Conservation (phyloP, 129 eudicot species). For the Cynara cardunculus region DNA sequence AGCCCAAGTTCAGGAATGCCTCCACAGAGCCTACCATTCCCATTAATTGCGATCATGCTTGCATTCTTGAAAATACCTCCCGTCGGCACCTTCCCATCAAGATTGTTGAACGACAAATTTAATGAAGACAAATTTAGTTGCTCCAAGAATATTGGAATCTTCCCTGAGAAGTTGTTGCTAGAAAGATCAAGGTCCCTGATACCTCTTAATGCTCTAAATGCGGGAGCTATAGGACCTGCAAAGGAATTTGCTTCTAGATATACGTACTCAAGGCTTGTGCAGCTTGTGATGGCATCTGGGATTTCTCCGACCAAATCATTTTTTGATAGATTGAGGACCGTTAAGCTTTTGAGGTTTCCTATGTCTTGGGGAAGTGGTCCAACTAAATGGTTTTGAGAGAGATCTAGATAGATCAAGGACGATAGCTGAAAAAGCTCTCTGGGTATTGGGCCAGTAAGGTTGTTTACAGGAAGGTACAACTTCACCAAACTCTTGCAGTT, state of each 20-base stretch:
- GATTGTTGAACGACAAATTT: slow-evolving; percentile 30
- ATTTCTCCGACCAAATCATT: slow-evolving; percentile 26
- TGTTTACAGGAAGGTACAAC: slow-evolving; percentile 22
- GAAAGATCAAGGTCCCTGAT: slow-evolving; percentile 27
- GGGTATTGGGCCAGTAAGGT: slow-evolving; percentile 32
- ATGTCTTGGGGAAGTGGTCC: slow-evolving; percentile 34
- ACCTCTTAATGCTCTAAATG: slow-evolving; percentile 19
- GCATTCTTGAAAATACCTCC: slow-evolving; percentile 28
- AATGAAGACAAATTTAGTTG: slow-evolving; percentile 19
- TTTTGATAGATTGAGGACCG: slow-evolving; percentile 7
- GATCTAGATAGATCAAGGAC: slow-evolving; percentile 6
- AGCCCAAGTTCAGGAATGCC: slow-evolving; percentile 28
- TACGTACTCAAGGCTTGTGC: slow-evolving; percentile 25
- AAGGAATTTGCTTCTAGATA: slow-evolving; percentile 18
- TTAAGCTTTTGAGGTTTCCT: slow-evolving; percentile 28
- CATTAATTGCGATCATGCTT: slow-evolving; percentile 19
- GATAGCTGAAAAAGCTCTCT: slow-evolving; percentile 20
- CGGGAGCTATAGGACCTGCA: slow-evolving; percentile 20
- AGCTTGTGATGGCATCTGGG: slow-evolving; percentile 25
- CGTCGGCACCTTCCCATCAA: slow-evolving; percentile 35
- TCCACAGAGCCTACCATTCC: slow-evolving; percentile 33
- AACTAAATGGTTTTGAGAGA: slow-evolving; percentile 24
- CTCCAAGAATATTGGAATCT: slow-evolving; percentile 34
- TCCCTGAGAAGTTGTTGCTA: slow-evolving; percentile 28
- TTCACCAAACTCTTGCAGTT: slow-evolving; percentile 14